Base-by-base conservation (phyloP, 176 grass and related monocot species). In the Saccharum officinarum region DNA sequence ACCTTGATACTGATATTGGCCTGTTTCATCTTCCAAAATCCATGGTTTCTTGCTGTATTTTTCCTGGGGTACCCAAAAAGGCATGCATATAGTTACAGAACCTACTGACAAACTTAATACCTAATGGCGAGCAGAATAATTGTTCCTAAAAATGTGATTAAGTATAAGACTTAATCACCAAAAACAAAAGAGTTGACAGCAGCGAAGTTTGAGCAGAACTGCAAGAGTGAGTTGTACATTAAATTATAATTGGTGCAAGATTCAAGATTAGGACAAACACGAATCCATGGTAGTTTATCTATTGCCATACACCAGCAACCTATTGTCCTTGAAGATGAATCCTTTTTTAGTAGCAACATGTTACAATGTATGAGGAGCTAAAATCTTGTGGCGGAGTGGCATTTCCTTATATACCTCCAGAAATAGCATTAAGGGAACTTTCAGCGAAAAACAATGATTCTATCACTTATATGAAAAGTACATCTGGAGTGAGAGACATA, bases 1-100 rank as follows among this genome's bases (percentile, higher is more conserved):
- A 85, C 96, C 96, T 85, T 98, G 96, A 87, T 75, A 98, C 93
- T 98, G 96, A 88, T 90, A 83, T 69, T 92, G 91, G n/a, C 96
- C 96, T 85, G 96, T 98, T 71, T 98, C 93, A 85, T 98, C 96
- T 91, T 98, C 96, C 72, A 98, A 89, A 77, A 94, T 92, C 96
- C 96, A 98, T 57, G 96, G 96, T 73, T 92, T 98, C 60, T 82
- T 95, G 67, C 92, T 95, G 83, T 91, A 88, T 60, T 95, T 98
- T 34, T 98, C 96, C 96, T 97, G 88, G 44, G 39, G 36, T 77
- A 59, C 36, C 62, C 25, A 83, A 79, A 90, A 46, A 82, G 5
- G 68, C 13, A 80, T 55, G 49, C 30, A 69, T 6, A 73, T 25
- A 50, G 23, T 87, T 75, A 90, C 20, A 23, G 20, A n/a, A 10